These are phyloP conservation scores for Biscogniauxia mediterranea DNA, from an alignment of 2,329 filamentous ascomycete genomes.

Conservation along the genomic window DNA sequence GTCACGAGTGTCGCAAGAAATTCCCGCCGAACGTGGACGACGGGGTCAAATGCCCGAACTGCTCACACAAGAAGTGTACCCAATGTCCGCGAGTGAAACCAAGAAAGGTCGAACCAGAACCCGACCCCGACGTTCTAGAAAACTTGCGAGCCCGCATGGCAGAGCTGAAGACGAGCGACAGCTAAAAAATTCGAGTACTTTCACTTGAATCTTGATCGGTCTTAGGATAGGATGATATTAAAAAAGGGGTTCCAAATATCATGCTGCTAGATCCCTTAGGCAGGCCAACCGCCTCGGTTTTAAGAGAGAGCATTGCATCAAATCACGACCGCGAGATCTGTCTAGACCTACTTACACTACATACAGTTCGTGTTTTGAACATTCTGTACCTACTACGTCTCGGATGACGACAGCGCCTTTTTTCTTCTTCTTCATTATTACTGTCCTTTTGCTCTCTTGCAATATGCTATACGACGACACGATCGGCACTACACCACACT, in stretches of 20 bases:
- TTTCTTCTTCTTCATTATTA: not conserved
- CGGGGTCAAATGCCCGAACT: constrained; percentile 56
- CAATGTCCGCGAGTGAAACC: constrained; percentile 58
- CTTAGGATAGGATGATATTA: not conserved
- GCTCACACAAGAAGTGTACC: constrained; percentile 58
- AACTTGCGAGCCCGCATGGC: constrained; percentile 44
- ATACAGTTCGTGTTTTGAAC: not conserved
- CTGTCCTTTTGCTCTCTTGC: not conserved
- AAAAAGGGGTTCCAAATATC: not conserved
- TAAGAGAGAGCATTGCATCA: constrained; percentile 6
- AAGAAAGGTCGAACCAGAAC: constrained; percentile 59
- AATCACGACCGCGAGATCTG: constrained; percentile 2
- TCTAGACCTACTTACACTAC: not conserved
- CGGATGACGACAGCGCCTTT: not conserved
- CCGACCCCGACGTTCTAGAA: constrained; percentile 59
- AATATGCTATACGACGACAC: not conserved
- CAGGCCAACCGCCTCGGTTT: not conserved
- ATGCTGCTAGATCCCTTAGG: not conserved
- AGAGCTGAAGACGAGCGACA: constrained; percentile 8
- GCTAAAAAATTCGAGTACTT: constrained; percentile 3
- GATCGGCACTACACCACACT: not conserved
- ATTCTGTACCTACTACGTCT: not conserved
- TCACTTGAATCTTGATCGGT: constrained; percentile 1
- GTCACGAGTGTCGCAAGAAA: constrained; percentile 60
- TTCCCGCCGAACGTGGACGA: constrained; percentile 52